Percentiles rank a stretch among this genome's conserved stretches.
Evolutionary conservation across 106 monocot species (phyloP).

Genomic region (Allium sativum): DNA sequence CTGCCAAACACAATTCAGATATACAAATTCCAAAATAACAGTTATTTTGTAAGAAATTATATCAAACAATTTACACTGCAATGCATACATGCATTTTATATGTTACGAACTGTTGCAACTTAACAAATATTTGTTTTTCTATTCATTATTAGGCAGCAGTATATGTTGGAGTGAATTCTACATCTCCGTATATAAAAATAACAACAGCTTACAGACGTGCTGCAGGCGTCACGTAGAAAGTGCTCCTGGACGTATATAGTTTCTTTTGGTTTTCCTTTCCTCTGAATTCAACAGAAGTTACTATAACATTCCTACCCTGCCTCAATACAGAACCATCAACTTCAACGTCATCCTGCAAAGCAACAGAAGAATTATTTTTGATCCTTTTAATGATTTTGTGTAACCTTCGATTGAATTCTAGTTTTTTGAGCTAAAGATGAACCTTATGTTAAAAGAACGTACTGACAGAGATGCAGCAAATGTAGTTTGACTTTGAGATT

Average conservation of each 20-base stretch:
- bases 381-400: neutral
- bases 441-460: neutral
- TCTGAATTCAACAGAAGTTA: conserved; percentile 37
- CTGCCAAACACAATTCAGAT: too few relatives aligned
- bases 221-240: conserved; percentile 45
- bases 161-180: too few relatives aligned
- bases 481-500: neutral
- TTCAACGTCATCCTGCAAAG: conserved; percentile 46
- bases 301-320: conserved; percentile 52
- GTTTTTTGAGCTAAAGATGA: neutral
- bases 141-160: too few relatives aligned
- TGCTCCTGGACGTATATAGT: conserved; percentile 38
- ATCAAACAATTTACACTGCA: too few relatives aligned
- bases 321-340: conserved; percentile 38
- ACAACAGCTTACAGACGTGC: conserved; percentile 29
- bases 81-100: too few relatives aligned
- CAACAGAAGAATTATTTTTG: neutral
- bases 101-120: too few relatives aligned
- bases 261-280: conserved; percentile 29
- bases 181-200: neutral
- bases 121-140: too few relatives aligned
- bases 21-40: too few relatives aligned
- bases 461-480: neutral
- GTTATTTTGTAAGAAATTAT: too few relatives aligned
- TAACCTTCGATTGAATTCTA: neutral